A percentile compares a stretch with the other conserved stretches of the same genome.
phyloP scores from a whole-genome alignment of 805 yeast genomes.

The Jamesozyma gamospora region DNA sequence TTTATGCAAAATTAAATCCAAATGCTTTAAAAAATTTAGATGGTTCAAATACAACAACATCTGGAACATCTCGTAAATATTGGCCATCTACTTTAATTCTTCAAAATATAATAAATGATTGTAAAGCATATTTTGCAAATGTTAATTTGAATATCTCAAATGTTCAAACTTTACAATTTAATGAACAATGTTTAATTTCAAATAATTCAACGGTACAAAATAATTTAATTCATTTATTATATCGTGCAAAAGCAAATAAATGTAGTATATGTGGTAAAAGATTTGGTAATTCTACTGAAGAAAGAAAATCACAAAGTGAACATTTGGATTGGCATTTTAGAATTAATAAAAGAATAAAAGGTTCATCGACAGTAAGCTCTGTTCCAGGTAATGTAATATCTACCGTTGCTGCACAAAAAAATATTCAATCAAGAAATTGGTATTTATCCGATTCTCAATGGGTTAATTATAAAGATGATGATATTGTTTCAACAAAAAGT shows the following conservation, averaged over 20 bases:
- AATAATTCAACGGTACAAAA: conserved; percentile 23
- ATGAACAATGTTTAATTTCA: conserved; percentile 27
- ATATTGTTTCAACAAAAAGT: conserved; percentile 35
- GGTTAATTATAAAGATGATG: conserved; percentile 64
- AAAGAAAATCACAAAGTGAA: conserved; percentile 41
- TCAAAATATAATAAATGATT: conserved; percentile 20
- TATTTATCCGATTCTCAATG: conserved; percentile 64
- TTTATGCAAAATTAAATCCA: conserved; percentile 15
- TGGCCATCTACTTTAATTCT: conserved; percentile 20
- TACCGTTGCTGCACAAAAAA: conserved; percentile 15
- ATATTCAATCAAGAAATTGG: conserved; percentile 73
- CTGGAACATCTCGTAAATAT: conserved; percentile 1
- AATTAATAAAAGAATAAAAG: conserved; percentile 65
- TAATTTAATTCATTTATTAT: conserved; percentile 23
- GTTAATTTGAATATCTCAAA: conserved; percentile 23
- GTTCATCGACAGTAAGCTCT: conserved; percentile 17
- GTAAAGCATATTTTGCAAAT: conserved; percentile 26
- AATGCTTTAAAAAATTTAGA: neutral
- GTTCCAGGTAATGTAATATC: conserved; percentile 7
- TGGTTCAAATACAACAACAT: neutral
- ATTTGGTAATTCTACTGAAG: conserved; percentile 52
- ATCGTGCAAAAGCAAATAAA: conserved; percentile 50
- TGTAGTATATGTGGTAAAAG: conserved; percentile 88
- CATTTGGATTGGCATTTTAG: conserved; percentile 97
- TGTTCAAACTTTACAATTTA: conserved; percentile 22